Evolutionary conservation across 1,139 yeast genomes (phyloP).

Genomic region (Suhomyces bokatorum): DNA sequence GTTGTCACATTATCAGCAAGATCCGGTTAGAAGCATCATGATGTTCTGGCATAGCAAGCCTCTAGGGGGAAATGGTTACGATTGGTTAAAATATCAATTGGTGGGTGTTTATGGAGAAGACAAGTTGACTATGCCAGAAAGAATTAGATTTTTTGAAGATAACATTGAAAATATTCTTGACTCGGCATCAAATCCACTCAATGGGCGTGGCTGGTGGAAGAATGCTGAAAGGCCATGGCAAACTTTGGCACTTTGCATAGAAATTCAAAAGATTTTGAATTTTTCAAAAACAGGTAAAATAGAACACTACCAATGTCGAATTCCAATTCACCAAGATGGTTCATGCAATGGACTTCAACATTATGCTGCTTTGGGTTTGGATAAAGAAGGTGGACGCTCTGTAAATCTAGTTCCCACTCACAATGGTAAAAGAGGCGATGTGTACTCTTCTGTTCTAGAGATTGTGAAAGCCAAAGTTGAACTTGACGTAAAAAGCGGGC

Average conservation of each 20-base stretch:
- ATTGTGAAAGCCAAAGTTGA: slow-evolving; percentile 25
- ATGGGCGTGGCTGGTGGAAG: slow-evolving; percentile 37
- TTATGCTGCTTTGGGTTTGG: slow-evolving; percentile 46
- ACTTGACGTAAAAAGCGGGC: slow-evolving; percentile 11
- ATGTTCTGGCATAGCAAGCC: slow-evolving; percentile 43
- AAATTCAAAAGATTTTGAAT: slow-evolving; percentile 25
- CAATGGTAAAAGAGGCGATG: slow-evolving; percentile 30
- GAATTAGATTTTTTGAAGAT: slow-evolving; percentile 30
- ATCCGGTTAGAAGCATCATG: slow-evolving; percentile 34
- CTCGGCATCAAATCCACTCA: slow-evolving; percentile 33
- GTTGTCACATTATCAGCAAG: slow-evolving; percentile 41
- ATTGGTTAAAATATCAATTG: slow-evolving; percentile 45
- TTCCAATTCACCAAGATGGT: slow-evolving; percentile 49
- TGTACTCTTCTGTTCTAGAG: slow-evolving; percentile 36
- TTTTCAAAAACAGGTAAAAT: slow-evolving; percentile 21
- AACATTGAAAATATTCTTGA: slow-evolving; percentile 25
- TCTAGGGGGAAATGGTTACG: slow-evolving; percentile 36
- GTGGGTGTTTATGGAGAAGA: slow-evolving; percentile 39
- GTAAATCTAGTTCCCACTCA: slow-evolving; percentile 35
- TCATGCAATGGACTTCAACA: slow-evolving; percentile 52
- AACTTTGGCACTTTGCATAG: slow-evolving; percentile 38
- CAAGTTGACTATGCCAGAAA: slow-evolving; percentile 25
- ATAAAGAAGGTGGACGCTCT: slow-evolving; percentile 37
- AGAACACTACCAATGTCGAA: slow-evolving; percentile 30
- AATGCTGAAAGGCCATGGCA: slow-evolving; percentile 46